Conservation (phyloP, 1,284 basidiomycete species). For the Moesziomyces sp. region DNA sequence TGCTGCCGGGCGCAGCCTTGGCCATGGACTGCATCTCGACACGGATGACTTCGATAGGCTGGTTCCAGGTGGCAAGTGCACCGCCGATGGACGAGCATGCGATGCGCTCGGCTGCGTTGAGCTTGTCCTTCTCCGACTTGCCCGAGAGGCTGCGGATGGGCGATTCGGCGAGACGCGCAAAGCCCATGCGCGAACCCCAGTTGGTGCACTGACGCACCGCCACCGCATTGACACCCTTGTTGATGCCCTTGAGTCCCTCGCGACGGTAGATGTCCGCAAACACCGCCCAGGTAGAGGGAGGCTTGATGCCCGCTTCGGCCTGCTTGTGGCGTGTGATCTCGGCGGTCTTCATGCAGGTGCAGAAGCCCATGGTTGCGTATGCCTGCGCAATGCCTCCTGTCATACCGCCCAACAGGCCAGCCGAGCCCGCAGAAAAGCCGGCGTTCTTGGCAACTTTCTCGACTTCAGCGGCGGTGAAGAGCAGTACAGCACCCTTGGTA, state of each 20-base stretch:
- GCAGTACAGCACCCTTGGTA: slow-evolving; percentile 94
- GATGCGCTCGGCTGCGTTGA: slow-evolving; percentile 86
- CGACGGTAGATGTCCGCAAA: slow-evolving; percentile 93
- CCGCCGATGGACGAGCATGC: slow-evolving; percentile 88
- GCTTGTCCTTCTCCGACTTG: slow-evolving; percentile 77
- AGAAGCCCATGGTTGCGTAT: slow-evolving; percentile 99
- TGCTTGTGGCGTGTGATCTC: slow-evolving; percentile 98
- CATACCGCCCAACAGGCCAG: slow-evolving; percentile 95
- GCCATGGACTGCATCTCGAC: slow-evolving; percentile 99
- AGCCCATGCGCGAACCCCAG: slow-evolving; percentile 98
- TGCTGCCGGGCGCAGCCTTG: slow-evolving; percentile 77
- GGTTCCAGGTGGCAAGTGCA: slow-evolving; percentile 98
- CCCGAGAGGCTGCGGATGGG: slow-evolving; percentile 82
- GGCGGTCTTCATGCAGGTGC: slow-evolving; percentile 76
- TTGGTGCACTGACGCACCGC: slow-evolving; percentile 95
- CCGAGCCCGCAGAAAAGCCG: slow-evolving; percentile 81
- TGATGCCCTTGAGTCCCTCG: slow-evolving; percentile 94
- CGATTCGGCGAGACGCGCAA: slow-evolving; percentile 90
- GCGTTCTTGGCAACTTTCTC: slow-evolving; percentile 77
- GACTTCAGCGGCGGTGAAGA: slow-evolving; percentile 95
- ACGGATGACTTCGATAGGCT: slow-evolving; percentile 96
- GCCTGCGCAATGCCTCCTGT: slow-evolving; percentile 97
- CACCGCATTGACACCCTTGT: slow-evolving; percentile 99
- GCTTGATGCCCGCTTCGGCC: slow-evolving; percentile 85
- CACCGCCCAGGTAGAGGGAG: slow-evolving; percentile 86